Evolutionary conservation across 1,284 basidiomycete species (phyloP).

Genomic region (Tilletia indica): DNA sequence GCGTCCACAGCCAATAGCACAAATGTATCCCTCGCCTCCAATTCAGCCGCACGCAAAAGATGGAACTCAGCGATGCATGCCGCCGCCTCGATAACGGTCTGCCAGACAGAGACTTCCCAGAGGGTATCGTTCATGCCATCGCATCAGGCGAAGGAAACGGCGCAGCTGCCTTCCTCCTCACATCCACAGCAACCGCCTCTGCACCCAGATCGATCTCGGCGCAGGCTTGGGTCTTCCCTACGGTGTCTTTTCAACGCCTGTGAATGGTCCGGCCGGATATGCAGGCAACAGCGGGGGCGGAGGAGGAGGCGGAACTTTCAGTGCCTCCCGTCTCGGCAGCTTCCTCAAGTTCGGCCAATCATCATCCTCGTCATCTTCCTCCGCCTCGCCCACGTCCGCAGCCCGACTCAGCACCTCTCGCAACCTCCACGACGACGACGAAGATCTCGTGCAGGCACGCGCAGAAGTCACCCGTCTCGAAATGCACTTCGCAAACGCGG

Average conservation of each 20-base stretch:
- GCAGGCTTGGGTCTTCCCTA: conserved; percentile 36
- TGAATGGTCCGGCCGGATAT: conserved; percentile 23
- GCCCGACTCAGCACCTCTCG: conserved; percentile 37
- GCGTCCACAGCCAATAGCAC: conserved; percentile 16
- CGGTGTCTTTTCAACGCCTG: conserved; percentile 39
- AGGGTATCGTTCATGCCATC: conserved; percentile 33
- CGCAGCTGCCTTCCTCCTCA: conserved; percentile 28
- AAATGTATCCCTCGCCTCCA: conserved; percentile 23
- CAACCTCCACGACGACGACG: conserved; percentile 44
- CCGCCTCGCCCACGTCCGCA: conserved; percentile 15
- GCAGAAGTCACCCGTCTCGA: conserved; percentile 48
- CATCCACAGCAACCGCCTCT: neutral
- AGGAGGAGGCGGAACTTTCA: conserved; percentile 30
- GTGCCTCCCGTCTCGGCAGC: conserved; percentile 32
- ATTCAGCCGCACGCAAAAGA: conserved; percentile 33
- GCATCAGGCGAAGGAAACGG: conserved; percentile 22
- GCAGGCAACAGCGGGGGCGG: conserved; percentile 25
- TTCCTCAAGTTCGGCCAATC: conserved; percentile 16
- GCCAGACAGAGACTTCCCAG: conserved; percentile 6
- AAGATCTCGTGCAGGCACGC: conserved; percentile 41
- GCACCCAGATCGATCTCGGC: conserved; percentile 19
- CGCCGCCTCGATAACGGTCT: neutral
- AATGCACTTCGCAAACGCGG: conserved; percentile 45
- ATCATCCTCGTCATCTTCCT: neutral
- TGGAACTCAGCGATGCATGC: conserved; percentile 19